These are phyloP conservation scores for Aspergillus proliferans DNA, from an alignment of 2,329 filamentous ascomycete species.

Conservation along the genomic window DNA sequence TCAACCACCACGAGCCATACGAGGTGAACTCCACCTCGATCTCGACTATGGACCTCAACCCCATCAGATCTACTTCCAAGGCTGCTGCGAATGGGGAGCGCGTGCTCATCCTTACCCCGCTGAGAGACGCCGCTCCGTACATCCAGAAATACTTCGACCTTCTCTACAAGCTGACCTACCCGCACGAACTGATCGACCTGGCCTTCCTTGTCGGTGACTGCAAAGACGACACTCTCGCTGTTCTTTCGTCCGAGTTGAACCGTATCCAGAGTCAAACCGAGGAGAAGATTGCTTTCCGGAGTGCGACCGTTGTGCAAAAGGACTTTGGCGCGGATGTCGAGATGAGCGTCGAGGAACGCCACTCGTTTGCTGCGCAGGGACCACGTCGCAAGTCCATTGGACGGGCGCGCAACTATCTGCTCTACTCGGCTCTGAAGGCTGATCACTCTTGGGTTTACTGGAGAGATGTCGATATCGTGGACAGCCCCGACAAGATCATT, in stretches of 20 bases:
- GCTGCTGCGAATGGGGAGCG: conserved; percentile 76
- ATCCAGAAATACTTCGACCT: conserved; percentile 91
- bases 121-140: conserved; percentile 79
- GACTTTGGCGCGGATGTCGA: conserved; percentile 73
- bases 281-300: conserved; percentile 78
- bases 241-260: conserved; percentile 76
- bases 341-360: conserved; percentile 75
- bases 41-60: conserved; percentile 74
- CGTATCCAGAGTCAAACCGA: conserved; percentile 71
- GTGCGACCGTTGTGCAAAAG: conserved; percentile 80
- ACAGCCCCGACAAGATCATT: conserved; percentile 78
- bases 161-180: conserved; percentile 81
- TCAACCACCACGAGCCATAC: conserved; percentile 88
- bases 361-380: conserved; percentile 80
- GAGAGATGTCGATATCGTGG: conserved; percentile 93
- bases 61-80: conserved; percentile 71
- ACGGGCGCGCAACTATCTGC: conserved; percentile 82
- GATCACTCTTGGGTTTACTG: conserved; percentile 99
- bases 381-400: conserved; percentile 87
- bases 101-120: conserved; percentile 83
- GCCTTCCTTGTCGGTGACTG: conserved; percentile 92
- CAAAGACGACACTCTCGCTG: conserved; percentile 82
- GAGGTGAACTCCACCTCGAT: conserved; percentile 78
- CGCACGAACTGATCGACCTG: conserved; percentile 89
- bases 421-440: conserved; percentile 75